Evolutionary conservation across 169 alveolate species (phyloP).

Genomic region (Plasmodium gaboni): DNA sequence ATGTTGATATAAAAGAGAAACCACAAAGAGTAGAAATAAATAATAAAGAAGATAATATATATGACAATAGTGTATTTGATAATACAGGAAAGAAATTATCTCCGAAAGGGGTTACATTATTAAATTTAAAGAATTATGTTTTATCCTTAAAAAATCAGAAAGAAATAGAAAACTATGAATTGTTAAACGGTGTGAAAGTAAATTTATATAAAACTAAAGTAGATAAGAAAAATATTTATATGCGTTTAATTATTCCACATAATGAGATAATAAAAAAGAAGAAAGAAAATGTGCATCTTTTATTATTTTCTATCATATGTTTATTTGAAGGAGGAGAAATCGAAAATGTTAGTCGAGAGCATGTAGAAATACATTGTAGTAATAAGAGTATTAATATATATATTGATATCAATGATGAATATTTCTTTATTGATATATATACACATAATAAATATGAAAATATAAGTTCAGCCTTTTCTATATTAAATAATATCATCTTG

Average conservation of each 20-base stretch:
- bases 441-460: constrained; percentile 75
- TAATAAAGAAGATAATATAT: background rate
- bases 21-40: background rate
- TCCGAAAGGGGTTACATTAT: background rate
- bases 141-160: constrained; percentile 12
- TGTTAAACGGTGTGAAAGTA: constrained; percentile 49
- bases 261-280: constrained; percentile 53
- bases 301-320: constrained; percentile 72
- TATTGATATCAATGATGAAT: constrained; percentile 86
- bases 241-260: constrained; percentile 68
- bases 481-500: constrained; percentile 40
- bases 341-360: constrained; percentile 85
- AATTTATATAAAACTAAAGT: constrained; percentile 58
- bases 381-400: constrained; percentile 83
- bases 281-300: constrained; percentile 19
- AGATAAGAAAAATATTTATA: constrained; percentile 48
- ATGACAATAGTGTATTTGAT: background rate
- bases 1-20: background rate
- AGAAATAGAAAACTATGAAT: constrained; percentile 49
- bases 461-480: constrained; percentile 69
- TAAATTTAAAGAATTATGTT: constrained; percentile 29
- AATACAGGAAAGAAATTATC: too few species aligned
- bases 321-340: constrained; percentile 92
- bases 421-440: constrained; percentile 82
- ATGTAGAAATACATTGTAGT: constrained; percentile 89